These are phyloP conservation scores for Penicillium coprophilum DNA, from an alignment of 495 filamentous ascomycete genomes.

Conservation along the genomic window DNA sequence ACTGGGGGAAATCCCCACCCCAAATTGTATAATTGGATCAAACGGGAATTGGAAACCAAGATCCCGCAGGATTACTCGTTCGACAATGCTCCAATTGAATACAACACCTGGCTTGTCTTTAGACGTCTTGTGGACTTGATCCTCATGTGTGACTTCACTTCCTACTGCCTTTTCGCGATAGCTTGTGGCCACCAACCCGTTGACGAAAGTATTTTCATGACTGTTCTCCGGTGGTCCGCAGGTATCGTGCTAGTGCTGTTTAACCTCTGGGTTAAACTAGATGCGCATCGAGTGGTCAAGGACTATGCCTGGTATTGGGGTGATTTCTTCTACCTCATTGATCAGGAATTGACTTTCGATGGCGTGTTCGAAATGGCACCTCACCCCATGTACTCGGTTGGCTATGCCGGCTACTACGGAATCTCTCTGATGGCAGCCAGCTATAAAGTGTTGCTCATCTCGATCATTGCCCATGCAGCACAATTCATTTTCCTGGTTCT, in stretches of 20 bases:
- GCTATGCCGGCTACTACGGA: conserved; percentile 96
- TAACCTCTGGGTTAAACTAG: conserved; percentile 98
- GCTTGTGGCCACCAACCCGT: conserved; percentile 75
- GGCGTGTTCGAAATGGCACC: conserved; percentile 99
- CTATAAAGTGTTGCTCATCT: conserved; percentile 95
- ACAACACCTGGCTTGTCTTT: conserved; percentile 98
- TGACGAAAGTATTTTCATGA: conserved; percentile 68
- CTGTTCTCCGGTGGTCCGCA: conserved; percentile 71
- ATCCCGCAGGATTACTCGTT: conserved; percentile 93
- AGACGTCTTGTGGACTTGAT: conserved; percentile 92
- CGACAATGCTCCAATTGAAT: conserved; percentile 89
- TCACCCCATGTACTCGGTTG: conserved; percentile 98
- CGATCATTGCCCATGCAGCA: conserved; percentile 88
- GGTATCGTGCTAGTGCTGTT: conserved; percentile 83
- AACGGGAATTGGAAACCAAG: conserved; percentile 88
- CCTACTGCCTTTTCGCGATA: conserved; percentile 92
- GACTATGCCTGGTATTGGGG: conserved; percentile 99
- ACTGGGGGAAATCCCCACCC: conserved; percentile 80
- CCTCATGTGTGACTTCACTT: conserved; percentile 96
- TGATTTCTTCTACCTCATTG: conserved; percentile 98
- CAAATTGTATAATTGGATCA: conserved; percentile 75
- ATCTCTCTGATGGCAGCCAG: conserved; percentile 99
- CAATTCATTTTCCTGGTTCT: conserved; percentile 89
- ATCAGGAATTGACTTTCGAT: conserved; percentile 96
- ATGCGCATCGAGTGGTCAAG: conserved; percentile 97